Percentiles rank a stretch among this genome's conserved stretches.
Evolutionary conservation across 352 stramenopile species (phyloP).

Genomic region (Discostella stelligera): DNA sequence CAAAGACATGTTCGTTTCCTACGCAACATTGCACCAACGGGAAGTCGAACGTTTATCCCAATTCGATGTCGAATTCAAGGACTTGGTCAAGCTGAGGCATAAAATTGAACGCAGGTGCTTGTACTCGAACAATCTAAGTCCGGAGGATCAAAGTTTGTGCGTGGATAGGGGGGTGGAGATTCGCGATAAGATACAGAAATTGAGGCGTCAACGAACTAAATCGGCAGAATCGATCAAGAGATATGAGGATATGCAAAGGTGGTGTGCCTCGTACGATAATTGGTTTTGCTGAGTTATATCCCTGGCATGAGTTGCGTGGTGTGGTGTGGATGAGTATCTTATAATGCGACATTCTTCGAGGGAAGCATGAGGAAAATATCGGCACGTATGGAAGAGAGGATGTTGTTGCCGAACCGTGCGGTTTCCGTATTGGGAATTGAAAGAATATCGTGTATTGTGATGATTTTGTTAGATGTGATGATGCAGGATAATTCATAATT

Average conservation of each 20-base stretch:
- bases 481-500: too few relatives aligned
- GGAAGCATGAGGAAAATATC: too few relatives aligned
- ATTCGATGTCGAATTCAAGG: conserved; percentile 40
- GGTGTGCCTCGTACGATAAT: conserved; percentile 52
- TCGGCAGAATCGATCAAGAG: conserved; percentile 24
- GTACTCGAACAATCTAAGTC: conserved; percentile 13
- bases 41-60: conserved; percentile 25
- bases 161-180: conserved; percentile 41
- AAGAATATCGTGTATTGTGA: too few relatives aligned
- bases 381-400: too few relatives aligned
- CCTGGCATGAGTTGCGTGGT: too few relatives aligned
- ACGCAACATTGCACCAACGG: conserved; percentile 21
- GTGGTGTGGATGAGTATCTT: too few relatives aligned
- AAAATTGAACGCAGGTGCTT: conserved; percentile 42
- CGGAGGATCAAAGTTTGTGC: conserved; percentile 37
- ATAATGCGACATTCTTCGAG: too few relatives aligned
- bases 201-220: conserved; percentile 16
- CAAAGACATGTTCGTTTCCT: conserved; percentile 22
- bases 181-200: conserved; percentile 30
- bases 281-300: conserved; percentile 37
- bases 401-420: too few relatives aligned
- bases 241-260: conserved; percentile 36
- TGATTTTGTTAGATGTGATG: too few relatives aligned
- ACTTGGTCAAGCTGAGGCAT: conserved; percentile 32
- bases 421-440: too few relatives aligned